These are phyloP conservation scores for Helotiales sp. DNA, from an alignment of 2,329 filamentous ascomycete genomes.

Conservation along the genomic window DNA sequence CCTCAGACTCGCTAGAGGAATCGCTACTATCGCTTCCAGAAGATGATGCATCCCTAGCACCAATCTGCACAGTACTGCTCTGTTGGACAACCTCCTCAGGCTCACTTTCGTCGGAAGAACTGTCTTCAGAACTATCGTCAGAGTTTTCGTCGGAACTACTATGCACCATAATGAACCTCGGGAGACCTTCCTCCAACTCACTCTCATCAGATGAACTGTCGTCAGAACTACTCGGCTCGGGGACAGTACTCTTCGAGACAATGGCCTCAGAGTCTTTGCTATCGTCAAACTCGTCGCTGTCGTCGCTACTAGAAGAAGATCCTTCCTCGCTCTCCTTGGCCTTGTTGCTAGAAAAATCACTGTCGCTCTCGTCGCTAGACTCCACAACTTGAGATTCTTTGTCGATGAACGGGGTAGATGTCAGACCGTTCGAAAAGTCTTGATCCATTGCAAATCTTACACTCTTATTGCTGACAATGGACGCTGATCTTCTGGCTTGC, in stretches of 20 bases:
- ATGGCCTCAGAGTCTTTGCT: no score
- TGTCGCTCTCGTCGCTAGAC: constrained; percentile 18
- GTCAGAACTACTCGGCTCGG: no score
- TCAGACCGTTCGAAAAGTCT: constrained; percentile 18
- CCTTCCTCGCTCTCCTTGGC: no score
- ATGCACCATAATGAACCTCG: no score
- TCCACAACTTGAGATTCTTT: constrained; percentile 28
- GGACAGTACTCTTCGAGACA: no score
- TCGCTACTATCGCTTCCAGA: constrained; percentile 24
- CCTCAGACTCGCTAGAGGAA: constrained; percentile 32
- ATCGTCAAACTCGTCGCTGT: constrained; percentile 23
- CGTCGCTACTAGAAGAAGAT: constrained; percentile 11
- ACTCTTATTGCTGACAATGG: constrained; percentile 27
- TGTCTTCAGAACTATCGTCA: constrained; percentile 29
- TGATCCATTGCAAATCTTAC: constrained; percentile 25
- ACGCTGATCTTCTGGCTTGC: constrained; percentile 19
- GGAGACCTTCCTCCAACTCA: no score
- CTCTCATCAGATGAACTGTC: no score
- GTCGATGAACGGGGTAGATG: constrained; percentile 31
- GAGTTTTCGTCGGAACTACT: no score
- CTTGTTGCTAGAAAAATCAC: constrained; percentile 17
- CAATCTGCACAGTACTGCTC: background rate
- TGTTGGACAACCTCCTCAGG: constrained; percentile 7
- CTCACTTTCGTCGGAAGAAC: constrained; percentile 16
- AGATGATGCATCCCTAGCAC: background rate